These are phyloP conservation scores for Pseudozyma sp. DNA, from an alignment of 1,284 basidiomycete genomes.

Conservation along the genomic window DNA sequence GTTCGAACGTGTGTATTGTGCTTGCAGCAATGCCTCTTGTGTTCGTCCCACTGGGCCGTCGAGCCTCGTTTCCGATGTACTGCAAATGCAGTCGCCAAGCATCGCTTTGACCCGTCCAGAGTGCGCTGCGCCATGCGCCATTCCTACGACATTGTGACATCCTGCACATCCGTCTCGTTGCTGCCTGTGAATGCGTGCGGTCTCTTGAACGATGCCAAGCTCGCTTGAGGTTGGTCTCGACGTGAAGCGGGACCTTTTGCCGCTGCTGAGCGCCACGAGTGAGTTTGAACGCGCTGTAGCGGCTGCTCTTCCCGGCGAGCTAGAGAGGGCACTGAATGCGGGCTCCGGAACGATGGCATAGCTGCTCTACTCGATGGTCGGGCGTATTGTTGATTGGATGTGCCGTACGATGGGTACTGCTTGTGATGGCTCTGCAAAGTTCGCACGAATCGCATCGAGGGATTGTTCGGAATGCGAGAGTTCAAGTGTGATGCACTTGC, in stretches of 20 bases:
- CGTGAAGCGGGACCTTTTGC: background rate
- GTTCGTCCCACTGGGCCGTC: too few relatives aligned
- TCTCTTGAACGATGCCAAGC: too few relatives aligned
- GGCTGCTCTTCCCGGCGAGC: conserved; percentile 6
- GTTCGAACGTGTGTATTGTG: too few relatives aligned
- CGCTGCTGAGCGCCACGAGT: background rate
- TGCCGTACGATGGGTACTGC: conserved; percentile 5
- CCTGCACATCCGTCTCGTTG: background rate
- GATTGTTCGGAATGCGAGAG: background rate
- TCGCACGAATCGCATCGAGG: background rate
- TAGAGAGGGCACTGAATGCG: conserved; percentile 5
- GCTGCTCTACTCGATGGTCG: conserved; percentile 3
- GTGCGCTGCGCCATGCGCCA: background rate
- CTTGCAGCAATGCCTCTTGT: too few relatives aligned
- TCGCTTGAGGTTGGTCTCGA: background rate
- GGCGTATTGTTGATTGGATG: background rate
- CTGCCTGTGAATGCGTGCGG: background rate
- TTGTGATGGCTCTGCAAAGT: conserved; percentile 2
- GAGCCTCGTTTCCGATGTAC: too few relatives aligned
- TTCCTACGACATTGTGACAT: conserved; percentile 5
- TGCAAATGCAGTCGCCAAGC: conserved; percentile 9
- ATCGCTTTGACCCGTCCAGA: conserved; percentile 6
- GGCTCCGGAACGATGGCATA: too few relatives aligned
- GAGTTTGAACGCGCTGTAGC: background rate
- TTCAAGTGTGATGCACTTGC: background rate